phyloP scores from a whole-genome alignment of 1,139 yeast genomes.

The Hemisphaericaspora xylofermentans region DNA sequence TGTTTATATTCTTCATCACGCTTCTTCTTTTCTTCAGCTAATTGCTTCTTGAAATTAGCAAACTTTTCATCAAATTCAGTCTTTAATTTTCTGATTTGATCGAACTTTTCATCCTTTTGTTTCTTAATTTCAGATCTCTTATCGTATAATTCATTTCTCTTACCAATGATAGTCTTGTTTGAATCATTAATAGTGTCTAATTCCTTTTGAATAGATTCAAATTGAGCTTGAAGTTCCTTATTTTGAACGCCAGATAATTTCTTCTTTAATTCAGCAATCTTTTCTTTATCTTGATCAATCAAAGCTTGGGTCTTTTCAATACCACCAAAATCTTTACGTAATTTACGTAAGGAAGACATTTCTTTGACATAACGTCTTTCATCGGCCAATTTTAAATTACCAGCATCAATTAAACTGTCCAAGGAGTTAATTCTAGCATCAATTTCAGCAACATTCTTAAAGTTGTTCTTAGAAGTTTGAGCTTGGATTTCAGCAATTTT shows the following conservation, averaged over 20 bases:
- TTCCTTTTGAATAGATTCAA: conserved; percentile 61
- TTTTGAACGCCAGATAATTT: conserved; percentile 62
- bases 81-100: conserved; percentile 62
- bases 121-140: conserved; percentile 69
- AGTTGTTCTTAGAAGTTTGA: conserved; percentile 66
- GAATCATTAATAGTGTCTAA: conserved; percentile 58
- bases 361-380: conserved; percentile 87
- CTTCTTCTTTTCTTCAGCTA: conserved; percentile 68
- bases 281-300: conserved; percentile 77
- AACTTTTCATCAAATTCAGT: conserved; percentile 69
- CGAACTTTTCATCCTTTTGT: conserved; percentile 68
- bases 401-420: conserved; percentile 76
- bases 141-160: conserved; percentile 61
- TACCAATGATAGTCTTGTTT: conserved; percentile 65
- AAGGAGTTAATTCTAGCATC: conserved; percentile 69
- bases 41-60: conserved; percentile 65
- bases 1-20: conserved; percentile 68
- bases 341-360: conserved; percentile 78
- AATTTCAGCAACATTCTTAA: conserved; percentile 75
- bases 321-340: conserved; percentile 74
- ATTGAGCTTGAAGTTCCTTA: conserved; percentile 59
- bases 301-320: conserved; percentile 75
- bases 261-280: conserved; percentile 74
- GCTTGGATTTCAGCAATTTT: conserved; percentile 74
- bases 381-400: conserved; percentile 83